Evolutionary conservation across 2,329 filamentous ascomycete species (phyloP).

Genomic region (Fusarium coffeatum): DNA sequence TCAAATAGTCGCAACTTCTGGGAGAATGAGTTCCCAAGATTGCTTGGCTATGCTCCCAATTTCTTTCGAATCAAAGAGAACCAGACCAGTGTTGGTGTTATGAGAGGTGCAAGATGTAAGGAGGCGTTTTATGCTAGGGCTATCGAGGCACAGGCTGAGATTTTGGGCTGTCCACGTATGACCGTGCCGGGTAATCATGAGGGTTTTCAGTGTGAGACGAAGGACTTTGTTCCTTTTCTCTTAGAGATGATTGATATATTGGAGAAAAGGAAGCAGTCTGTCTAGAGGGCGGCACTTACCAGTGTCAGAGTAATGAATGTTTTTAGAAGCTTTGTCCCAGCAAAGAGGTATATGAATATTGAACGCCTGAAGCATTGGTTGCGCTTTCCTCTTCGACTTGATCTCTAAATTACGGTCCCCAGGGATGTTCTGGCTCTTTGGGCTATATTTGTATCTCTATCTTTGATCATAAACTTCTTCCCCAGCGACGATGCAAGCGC

Average conservation of each 20-base stretch:
- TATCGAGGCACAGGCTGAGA: conserved; percentile 1
- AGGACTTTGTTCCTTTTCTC: background rate
- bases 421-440: too few species aligned
- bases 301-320: too few species aligned
- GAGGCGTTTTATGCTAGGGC: background rate
- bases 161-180: background rate
- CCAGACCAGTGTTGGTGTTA: background rate
- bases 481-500: too few species aligned
- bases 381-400: too few species aligned
- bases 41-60: conserved; percentile 2
- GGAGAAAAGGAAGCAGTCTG: background rate
- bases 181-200: conserved; percentile 10
- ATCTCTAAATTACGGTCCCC: too few species aligned
- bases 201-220: conserved; percentile 4
- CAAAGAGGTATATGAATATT: too few species aligned
- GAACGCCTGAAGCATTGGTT: too few species aligned
- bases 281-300: too few species aligned
- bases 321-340: too few species aligned
- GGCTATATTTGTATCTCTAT: too few species aligned
- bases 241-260: background rate
- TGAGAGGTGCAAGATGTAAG: conserved; percentile 1
- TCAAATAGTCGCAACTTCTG: conserved; percentile 5
- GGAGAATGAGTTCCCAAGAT: background rate
- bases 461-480: too few species aligned
- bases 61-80: background rate